These are phyloP conservation scores for Curvularia lunata DNA, from an alignment of 2,329 filamentous ascomycete species.

Conservation along the genomic window DNA sequence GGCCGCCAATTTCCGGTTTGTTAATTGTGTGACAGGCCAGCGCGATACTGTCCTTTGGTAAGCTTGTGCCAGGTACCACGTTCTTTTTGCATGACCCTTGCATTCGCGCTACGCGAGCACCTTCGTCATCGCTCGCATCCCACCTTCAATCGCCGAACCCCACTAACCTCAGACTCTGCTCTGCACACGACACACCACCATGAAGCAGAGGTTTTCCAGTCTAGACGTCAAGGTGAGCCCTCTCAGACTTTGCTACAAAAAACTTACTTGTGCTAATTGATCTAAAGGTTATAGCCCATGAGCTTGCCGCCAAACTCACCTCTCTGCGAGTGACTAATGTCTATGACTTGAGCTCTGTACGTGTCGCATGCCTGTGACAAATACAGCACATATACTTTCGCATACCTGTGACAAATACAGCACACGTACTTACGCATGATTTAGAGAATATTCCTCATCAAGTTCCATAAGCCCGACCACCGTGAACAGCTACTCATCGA, in stretches of 20 bases:
- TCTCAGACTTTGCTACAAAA: neutral
- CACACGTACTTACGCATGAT: constrained; percentile 31
- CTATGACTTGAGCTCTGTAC: constrained; percentile 87
- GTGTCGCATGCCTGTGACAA: constrained; percentile 14
- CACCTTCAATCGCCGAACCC: constrained; percentile 26
- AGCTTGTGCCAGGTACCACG: constrained; percentile 22
- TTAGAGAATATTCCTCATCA: constrained; percentile 88
- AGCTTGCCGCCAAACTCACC: constrained; percentile 79
- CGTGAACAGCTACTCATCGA: constrained; percentile 92
- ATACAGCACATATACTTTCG: constrained; percentile 31
- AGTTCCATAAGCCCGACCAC: constrained; percentile 87
- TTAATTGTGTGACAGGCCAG: neutral
- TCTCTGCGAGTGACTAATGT: constrained; percentile 87
- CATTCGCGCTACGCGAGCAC: constrained; percentile 27
- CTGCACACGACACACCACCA: constrained; percentile 50
- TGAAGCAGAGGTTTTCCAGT: constrained; percentile 84
- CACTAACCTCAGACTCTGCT: constrained; percentile 37
- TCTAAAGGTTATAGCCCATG: constrained; percentile 84
- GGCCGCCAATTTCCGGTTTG: too few relatives aligned
- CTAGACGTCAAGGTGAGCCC: constrained; percentile 70
- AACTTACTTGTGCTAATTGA: constrained; percentile 6
- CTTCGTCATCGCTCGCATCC: constrained; percentile 40
- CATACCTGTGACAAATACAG: neutral
- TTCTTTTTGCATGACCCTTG: constrained; percentile 32
- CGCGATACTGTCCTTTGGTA: constrained; percentile 13